These are phyloP conservation scores for Mariannaea sp. DNA, from an alignment of 2,329 filamentous ascomycete genomes.

Conservation along the genomic window DNA sequence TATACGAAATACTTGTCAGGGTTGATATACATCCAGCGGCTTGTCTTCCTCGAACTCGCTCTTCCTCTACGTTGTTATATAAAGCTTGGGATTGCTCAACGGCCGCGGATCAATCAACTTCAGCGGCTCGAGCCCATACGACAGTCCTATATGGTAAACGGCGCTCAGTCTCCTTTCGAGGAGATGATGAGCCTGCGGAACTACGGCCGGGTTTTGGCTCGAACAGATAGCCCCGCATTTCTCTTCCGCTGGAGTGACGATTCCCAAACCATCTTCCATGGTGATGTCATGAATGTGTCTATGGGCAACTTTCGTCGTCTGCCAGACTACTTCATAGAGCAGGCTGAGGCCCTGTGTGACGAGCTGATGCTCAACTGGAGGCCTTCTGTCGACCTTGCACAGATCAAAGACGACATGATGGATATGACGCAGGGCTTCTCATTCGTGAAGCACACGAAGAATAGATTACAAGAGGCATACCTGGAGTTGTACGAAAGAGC, in stretches of 20 bases:
- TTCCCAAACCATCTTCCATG: neutral
- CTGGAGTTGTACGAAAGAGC: neutral
- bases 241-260: neutral
- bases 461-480: neutral
- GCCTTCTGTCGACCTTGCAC: neutral
- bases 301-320: neutral
- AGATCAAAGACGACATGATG: neutral
- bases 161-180: neutral
- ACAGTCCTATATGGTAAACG: neutral
- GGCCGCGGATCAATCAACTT: neutral
- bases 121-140: neutral
- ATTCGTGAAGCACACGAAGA: neutral
- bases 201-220: neutral
- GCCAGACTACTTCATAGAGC: neutral
- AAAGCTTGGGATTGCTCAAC: neutral
- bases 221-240: neutral
- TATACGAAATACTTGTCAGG: neutral
- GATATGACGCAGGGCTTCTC: neutral
- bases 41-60: conserved; percentile 2
- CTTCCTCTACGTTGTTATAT: neutral
- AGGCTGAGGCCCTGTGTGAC: neutral
- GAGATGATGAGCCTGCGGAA: neutral
- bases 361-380: neutral
- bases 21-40: neutral
- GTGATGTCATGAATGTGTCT: neutral